Base-by-base conservation (phyloP, 352 stramenopile genomes). In the Phytopythium delawarense region DNA sequence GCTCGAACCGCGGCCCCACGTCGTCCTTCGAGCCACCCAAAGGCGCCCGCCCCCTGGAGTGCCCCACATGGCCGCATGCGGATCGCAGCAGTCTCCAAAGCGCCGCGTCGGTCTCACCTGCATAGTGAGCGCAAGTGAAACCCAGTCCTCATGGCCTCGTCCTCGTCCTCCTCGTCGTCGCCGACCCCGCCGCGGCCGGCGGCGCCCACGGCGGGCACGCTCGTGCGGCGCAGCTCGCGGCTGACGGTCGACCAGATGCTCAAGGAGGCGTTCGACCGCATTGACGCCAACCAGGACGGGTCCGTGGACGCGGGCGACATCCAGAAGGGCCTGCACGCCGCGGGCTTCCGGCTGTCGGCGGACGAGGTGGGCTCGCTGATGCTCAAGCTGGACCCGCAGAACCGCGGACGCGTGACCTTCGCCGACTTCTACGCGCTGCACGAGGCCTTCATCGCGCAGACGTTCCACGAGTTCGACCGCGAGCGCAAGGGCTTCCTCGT, bases 161-260 rank as follows among this genome's bases (percentile, higher is more conserved):
- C 42, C 18, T 23, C 42, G 13, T 21, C 16, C 42, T 12, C 42
- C 18, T 23, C 42, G 13, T 21, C 42, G 6, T 13, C 42, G 18
- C 1, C 42, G 16, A 7, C 16, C 12, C 6, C 21, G 3, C 21
- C 45, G 21, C 21, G 13, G n/a, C 34, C 53, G 3, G n/a, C 35
- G 20, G 35, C 35, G 21, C 37, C 53, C 4, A 35, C 53, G 21
- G 11, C 53, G 6, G 53, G 53, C n/a, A 72, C 66, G 60, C 76
- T 94, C 44, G 69, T 92, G 65, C 84, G 84, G 45, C 82, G 84
- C 76, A 88, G 81, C 65, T 94, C 84, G 67, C 84, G 84, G 57
- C 64, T 91, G 50, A 91, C 84, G 7, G 84, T 94, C 15, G 84
- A 94, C 67, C 66, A 79, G 44, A 70, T 94, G 34, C 69, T 94